Evolutionary conservation across 2,329 filamentous ascomycete species (phyloP), one percentile per base, ranked within the genome.

Genomic region (Colletotrichum brevisporum): DNA sequence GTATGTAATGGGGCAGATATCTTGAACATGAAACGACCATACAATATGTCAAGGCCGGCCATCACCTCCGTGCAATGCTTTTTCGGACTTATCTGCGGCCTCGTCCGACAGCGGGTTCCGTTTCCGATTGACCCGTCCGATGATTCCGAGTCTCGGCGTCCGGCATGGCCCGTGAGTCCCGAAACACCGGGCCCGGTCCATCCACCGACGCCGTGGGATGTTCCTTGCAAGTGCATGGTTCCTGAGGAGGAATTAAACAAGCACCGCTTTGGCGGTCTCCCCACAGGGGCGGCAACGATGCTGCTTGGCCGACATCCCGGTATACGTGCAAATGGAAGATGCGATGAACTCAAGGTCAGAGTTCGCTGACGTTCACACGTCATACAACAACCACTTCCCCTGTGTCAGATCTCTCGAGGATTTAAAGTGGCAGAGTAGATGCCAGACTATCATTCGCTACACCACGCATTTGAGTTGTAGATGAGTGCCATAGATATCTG

Each of bases 111-210:
- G 18, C 50, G 39, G 16, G 15, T 13, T 12, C 31, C 10, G 8
- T 16, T 36, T 43, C 39, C 54, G 60, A 59, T 15, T 12, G 31
- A 47, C 24, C 21, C 61, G 41, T 61, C 43, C 61, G 61, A 54
- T 36, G 24, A 21, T 51, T 54, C 54, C 66, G 61, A 53, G 53
- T 68, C 52, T 26, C 56, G 16, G 47, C 26, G 16, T 13, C 18
- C 39, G n/a, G 36, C 47, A 8, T 36, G 26, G 45, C 47, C 45
- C 43, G n/a, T 24, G 16, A 41, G 43, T 1, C 31, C 66, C 55
- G 66, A 65, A 65, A 59, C 53, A 18, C 27, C 31, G 50, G 50
- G 43, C 47, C 50, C 43, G 52, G 39, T 27, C 43, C n/a, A 9
- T n/a, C 57, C 2, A 15, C 21, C 21, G 21, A 13, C 15, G 12